Percentiles rank a stretch among this genome's conserved stretches.
Evolutionary conservation across 1,284 basidiomycete genomes (phyloP).

Genomic region (Melampsora americana): DNA sequence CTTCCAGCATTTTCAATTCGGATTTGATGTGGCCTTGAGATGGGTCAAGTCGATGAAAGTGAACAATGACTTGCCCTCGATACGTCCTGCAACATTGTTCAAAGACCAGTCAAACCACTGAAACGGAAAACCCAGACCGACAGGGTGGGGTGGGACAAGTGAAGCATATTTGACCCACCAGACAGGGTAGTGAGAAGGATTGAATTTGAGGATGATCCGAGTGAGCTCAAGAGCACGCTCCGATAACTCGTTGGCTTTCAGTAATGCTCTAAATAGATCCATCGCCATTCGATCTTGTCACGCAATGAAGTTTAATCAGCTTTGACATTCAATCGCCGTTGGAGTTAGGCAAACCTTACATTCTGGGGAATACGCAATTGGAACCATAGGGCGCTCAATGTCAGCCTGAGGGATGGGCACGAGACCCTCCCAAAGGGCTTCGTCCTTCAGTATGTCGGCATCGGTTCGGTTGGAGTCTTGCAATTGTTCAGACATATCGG

Average conservation of each 20-base stretch:
- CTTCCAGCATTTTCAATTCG: slow-evolving; percentile 79
- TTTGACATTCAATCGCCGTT: background rate
- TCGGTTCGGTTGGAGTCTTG: background rate
- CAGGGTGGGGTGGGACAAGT: slow-evolving; percentile 46
- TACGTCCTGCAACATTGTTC: slow-evolving; percentile 69
- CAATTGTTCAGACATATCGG: background rate
- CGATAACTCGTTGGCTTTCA: slow-evolving; percentile 71
- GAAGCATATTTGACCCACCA: slow-evolving; percentile 61
- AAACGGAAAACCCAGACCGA: slow-evolving; percentile 39
- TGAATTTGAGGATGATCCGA: slow-evolving; percentile 75
- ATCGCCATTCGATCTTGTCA: slow-evolving; percentile 82
- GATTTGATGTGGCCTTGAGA: slow-evolving; percentile 61
- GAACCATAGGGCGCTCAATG: slow-evolving; percentile 60
- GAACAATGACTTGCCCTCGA: slow-evolving; percentile 74
- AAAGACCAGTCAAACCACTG: slow-evolving; percentile 13
- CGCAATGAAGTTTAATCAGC: background rate
- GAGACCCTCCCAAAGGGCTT: slow-evolving; percentile 67
- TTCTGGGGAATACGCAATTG: slow-evolving; percentile 17
- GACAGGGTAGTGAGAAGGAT: slow-evolving; percentile 89
- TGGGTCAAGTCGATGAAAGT: slow-evolving; percentile 58
- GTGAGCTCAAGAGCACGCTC: slow-evolving; percentile 77
- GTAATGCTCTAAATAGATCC: slow-evolving; percentile 80
- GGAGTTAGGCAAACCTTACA: slow-evolving; percentile 2
- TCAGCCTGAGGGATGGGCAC: slow-evolving; percentile 77
- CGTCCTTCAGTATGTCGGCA: slow-evolving; percentile 5